These are phyloP conservation scores for Lobosporangium transversale DNA, from an alignment of 192 early-diverging fungal species.

Conservation along the genomic window DNA sequence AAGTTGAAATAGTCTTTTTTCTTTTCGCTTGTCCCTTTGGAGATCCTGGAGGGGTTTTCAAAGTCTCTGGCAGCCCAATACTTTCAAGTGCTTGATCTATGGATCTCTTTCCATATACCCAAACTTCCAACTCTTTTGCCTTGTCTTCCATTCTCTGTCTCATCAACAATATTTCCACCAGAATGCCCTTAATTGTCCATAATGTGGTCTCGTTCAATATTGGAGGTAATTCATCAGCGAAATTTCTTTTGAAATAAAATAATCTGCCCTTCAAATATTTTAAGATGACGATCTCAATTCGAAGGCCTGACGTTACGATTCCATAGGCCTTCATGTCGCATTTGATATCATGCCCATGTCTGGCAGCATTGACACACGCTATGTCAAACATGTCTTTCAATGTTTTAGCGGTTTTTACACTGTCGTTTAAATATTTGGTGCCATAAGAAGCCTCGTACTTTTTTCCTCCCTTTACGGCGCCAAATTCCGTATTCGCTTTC, in stretches of 20 bases:
- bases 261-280: conserved; percentile 2
- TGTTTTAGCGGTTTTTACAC: conserved; percentile 2
- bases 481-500: not conserved
- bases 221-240: conserved; percentile 1
- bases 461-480: conserved; percentile 1
- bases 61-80: conserved; percentile 1
- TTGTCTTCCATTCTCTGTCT: conserved; percentile 1
- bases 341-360: conserved; percentile 1
- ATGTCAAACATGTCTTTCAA: conserved; percentile 2
- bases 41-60: conserved; percentile 1
- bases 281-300: conserved; percentile 2
- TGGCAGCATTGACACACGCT: conserved; percentile 1
- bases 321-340: not conserved
- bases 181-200: conserved; percentile 1
- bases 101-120: conserved; percentile 1
- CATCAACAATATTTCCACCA: conserved; percentile 1
- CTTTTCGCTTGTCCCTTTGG: conserved; percentile 1
- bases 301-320: conserved; percentile 1
- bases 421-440: conserved; percentile 1
- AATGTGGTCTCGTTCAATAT: conserved; percentile 1
- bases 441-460: not conserved
- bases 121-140: conserved; percentile 1
- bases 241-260: conserved; percentile 2
- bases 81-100: conserved; percentile 2
- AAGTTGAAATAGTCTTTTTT: not conserved